Base-by-base conservation (phyloP, 2,329 filamentous ascomycete genomes). In the Monascus ruber region DNA sequence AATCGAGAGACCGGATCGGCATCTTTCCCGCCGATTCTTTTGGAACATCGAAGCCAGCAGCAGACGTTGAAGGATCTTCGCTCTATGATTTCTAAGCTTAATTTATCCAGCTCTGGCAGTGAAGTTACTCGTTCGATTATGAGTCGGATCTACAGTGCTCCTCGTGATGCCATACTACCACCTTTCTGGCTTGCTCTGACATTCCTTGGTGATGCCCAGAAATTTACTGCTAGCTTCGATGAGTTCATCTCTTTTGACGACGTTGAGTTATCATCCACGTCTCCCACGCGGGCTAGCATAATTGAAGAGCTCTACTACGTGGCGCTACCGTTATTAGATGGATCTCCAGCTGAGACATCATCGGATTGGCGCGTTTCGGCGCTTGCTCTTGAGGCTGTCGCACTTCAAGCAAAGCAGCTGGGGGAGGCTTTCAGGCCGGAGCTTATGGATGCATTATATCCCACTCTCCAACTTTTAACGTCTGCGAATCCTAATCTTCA, bases 401-500 rank as follows among this genome's bases (percentile, higher is more conserved):
- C 87, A 0, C 75, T 89, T 40, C 81, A 86, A 44, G 85, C 89
- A 2, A 70, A 74, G 25, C 76, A 76, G 11, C 68, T 83, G 31
- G 73, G 77, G 17, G 56, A 72, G 37, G 74, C 76, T 0, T 98
- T 95, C 58, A 78, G 83, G 3, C 75, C 79, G 2, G 89, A 96
- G 55, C 72, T 98, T 6, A 85, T 95, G 37, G 91, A 98, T 50
- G 79, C 87, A 0, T 67, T 98, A 8, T 98, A 94, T 58, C 88
- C 91, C 0, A 72, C 94, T n/a, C 75, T 93, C 0, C 85, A 91
- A n/a, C 76, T 88, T 37, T 68, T 98, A 10, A 87, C 86, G 4
- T 88, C 86, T 3, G 67, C 72, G 1, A 77, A 79, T 29, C 62
- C 72, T 0, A 69, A 70, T 25, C 68, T 98, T 10, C 82, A 87